Evolutionary conservation across 2,329 filamentous ascomycete species (phyloP), one percentile per base, ranked within the genome.

Genomic region (Colletotrichum chlorophyti): DNA sequence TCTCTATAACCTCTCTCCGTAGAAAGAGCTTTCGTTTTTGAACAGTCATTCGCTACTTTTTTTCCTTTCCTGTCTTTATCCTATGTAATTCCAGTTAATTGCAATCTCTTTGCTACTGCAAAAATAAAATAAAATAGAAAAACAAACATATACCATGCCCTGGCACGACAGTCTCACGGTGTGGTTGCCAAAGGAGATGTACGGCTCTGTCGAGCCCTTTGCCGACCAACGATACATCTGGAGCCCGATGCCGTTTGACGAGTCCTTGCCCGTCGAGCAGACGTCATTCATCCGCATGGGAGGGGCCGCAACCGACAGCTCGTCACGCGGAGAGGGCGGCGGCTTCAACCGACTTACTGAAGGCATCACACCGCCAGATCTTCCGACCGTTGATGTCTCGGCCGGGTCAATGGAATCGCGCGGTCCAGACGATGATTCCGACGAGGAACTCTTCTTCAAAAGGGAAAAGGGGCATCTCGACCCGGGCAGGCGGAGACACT

Each of bases 171-270:
- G 53, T 10, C 23, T 60, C 3, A 58, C 40, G 21, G 53, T 60
- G 6, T 58, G 53, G 58, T 53, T 58, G 3, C 58, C 58, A 8
- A 60, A 60, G 29, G 41, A 58, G 41, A 40, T 59, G 37, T 59
- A 59, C 43, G 53, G 55, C 31, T 55, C 37, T 32, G 55, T 59
- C 3, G 43, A 59, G 37, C 52, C 41, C 4, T 55, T 59, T 12
- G 51, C 55, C 55, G 55, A 59, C 38, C 35, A 48, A 9, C 51
- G 52, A 19, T 59, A 42, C 8, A 45, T 59, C 35, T 59, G 55
- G 55, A 49, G 43, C 3, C 55, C 55, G 15, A 59, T 59, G 55
- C 55, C 55, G 0, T 59, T 59, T 2, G 55, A 59, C 32, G 38
- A 59, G 10, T 59, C 55, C 3, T 3, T 59, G 14, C 55, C 55